phyloP scores from a whole-genome alignment of 1,284 basidiomycete genomes.

The Malassezia dermatis region DNA sequence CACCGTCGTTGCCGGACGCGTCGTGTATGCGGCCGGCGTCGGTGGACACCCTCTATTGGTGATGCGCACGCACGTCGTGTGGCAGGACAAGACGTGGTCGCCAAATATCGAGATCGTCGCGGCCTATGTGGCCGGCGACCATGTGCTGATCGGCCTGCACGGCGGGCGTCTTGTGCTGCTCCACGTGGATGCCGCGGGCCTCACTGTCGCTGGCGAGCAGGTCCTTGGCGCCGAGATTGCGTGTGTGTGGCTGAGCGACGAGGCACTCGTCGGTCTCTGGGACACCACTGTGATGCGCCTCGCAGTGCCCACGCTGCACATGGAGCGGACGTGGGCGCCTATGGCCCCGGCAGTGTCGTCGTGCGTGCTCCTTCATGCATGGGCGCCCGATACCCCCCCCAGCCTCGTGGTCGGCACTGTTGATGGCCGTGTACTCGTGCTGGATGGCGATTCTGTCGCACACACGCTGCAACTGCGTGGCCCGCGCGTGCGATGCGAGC shows the following conservation, averaged over 20 bases:
- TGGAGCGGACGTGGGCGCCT: neutral
- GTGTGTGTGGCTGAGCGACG: neutral
- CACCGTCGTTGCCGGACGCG: neutral
- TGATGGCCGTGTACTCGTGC: neutral
- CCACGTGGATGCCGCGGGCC: neutral
- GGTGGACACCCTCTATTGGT: neutral
- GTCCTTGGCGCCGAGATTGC: neutral
- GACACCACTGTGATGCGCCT: neutral
- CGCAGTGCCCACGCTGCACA: neutral
- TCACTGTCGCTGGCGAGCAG: neutral
- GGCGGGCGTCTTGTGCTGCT: slow-evolving; percentile 2
- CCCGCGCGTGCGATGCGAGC: neutral
- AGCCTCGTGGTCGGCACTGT: neutral
- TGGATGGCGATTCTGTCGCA: neutral
- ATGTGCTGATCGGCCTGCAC: slow-evolving; percentile 1
- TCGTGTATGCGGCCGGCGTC: neutral
- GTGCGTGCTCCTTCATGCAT: neutral
- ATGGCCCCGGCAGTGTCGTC: neutral
- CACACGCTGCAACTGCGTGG: neutral
- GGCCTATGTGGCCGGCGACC: neutral
- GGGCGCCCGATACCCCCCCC: neutral
- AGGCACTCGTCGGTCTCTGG: neutral
- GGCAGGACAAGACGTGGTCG: neutral
- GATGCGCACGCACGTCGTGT: neutral
- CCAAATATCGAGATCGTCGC: neutral